These are phyloP conservation scores for Ploettnerulaceae sp. DNA, from an alignment of 2,329 filamentous ascomycete species.

Conservation along the genomic window DNA sequence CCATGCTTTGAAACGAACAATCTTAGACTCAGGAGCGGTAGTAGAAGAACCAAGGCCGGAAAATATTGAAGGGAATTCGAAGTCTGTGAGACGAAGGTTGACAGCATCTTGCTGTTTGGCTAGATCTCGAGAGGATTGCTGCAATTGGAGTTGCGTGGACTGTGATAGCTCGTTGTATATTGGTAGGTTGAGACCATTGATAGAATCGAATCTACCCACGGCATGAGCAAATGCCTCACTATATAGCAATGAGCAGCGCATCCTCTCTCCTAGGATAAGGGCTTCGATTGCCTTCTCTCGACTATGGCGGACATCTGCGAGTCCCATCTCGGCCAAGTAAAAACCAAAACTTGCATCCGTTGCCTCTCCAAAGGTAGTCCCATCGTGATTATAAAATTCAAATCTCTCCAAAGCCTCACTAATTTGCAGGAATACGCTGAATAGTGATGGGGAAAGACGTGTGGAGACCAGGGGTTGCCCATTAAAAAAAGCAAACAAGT, in stretches of 20 bases:
- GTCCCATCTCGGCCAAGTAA: conserved; percentile 70
- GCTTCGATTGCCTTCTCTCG: conserved; percentile 86
- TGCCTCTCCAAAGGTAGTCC: conserved; percentile 53
- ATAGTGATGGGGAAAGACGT: conserved; percentile 46
- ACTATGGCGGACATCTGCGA: conserved; percentile 77
- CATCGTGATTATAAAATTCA: conserved; percentile 52
- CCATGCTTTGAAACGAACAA: conserved; percentile 82
- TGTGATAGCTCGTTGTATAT: conserved; percentile 66
- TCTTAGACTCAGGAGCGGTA: conserved; percentile 68
- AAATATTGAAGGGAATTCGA: conserved; percentile 88
- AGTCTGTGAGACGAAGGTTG: conserved; percentile 71
- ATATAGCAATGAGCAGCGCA: conserved; percentile 78
- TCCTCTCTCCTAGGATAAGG: conserved; percentile 80
- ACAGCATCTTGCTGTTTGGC: conserved; percentile 66
- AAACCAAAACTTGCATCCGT: conserved; percentile 63
- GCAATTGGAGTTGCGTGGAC: conserved; percentile 72
- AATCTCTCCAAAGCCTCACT: conserved; percentile 51
- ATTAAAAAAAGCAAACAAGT: conserved; percentile 61
- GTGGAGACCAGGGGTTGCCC: conserved; percentile 60
- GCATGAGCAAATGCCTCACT: conserved; percentile 89
- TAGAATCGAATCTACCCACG: conserved; percentile 77
- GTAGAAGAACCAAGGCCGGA: conserved; percentile 83
- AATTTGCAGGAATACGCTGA: conserved; percentile 51
- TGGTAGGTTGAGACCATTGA: conserved; percentile 60
- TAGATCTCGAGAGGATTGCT: conserved; percentile 76